Conservation (phyloP, 257 asterid species). For the Lantana camara region DNA sequence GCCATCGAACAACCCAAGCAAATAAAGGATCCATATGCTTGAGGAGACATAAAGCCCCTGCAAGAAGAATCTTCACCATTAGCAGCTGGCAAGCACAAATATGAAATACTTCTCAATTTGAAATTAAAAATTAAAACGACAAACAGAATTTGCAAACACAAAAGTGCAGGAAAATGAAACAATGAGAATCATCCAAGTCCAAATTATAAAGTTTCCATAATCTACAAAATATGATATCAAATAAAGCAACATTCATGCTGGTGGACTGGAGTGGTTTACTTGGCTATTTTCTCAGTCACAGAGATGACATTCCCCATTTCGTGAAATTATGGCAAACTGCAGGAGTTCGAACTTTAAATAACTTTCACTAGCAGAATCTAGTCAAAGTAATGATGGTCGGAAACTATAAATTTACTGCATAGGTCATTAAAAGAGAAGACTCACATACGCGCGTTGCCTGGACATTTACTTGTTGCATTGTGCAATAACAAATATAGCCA, state of each 20-base stretch:
- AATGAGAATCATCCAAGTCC: not conserved
- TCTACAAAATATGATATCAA: constrained; percentile 6
- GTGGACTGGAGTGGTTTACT: not conserved
- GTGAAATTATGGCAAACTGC: not conserved
- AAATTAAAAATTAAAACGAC: not conserved
- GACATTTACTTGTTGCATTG: constrained; percentile 60
- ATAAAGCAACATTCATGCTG: constrained; percentile 3
- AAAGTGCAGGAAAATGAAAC: not conserved
- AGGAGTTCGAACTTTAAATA: constrained; percentile 3
- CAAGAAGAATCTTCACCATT: constrained; percentile 51
- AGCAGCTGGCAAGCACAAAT: constrained; percentile 50
- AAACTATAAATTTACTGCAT: not conserved
- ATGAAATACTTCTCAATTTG: constrained; percentile 13
- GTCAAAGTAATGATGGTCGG: not conserved
- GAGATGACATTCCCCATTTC: not conserved
- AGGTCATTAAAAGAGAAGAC: constrained; percentile 31
- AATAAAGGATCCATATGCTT: constrained; percentile 77
- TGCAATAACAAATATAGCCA: constrained; percentile 73
- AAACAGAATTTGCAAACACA: not conserved
- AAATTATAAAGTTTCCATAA: no score
- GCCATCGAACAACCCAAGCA: constrained; percentile 55
- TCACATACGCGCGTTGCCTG: constrained; percentile 53
- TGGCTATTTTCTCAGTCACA: not conserved
- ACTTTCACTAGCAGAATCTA: not conserved
- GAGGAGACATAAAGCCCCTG: constrained; percentile 71